Evolutionary conservation across 176 grass and related monocot species (phyloP).

Genomic region (Ampelocalamus luodianensis): DNA sequence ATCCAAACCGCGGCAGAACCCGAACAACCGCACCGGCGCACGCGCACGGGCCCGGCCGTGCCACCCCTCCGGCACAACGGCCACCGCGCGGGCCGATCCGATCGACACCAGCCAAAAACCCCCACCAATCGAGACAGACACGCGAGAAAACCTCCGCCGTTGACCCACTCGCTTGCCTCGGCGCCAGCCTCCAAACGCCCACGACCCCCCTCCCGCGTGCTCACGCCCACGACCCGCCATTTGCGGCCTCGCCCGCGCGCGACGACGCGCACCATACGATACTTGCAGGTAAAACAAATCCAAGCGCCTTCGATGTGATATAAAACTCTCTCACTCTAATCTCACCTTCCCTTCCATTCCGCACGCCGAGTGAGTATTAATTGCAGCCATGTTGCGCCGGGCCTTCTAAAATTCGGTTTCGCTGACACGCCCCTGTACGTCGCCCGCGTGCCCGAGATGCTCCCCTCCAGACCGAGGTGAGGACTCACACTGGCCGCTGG

Average conservation of each 20-base stretch:
- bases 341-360: neutral
- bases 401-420: constrained; percentile 34
- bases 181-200: constrained; percentile 10
- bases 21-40: neutral
- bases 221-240: constrained; percentile 37
- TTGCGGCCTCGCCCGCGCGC: constrained; percentile 36
- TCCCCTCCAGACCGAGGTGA: constrained; percentile 55
- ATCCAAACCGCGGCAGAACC: neutral
- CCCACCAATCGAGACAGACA: neutral
- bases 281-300: neutral
- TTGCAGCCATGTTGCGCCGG: constrained; percentile 30
- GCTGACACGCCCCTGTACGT: constrained; percentile 20
- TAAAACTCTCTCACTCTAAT: neutral
- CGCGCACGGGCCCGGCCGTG: neutral
- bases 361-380: constrained; percentile 2
- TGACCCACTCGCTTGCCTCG: neutral
- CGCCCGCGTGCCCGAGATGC: constrained; percentile 44
- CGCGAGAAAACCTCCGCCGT: constrained; percentile 4
- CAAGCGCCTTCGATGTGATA: neutral
- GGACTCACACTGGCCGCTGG: neutral
- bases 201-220: neutral
- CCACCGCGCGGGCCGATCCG: neutral
- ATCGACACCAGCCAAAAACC: constrained; percentile 33
- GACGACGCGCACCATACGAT: neutral
- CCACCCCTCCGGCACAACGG: neutral